Evolutionary conservation across 345 rosid genomes (phyloP), one percentile per base, ranked within the genome.

Genomic region (Trapa incisa): DNA sequence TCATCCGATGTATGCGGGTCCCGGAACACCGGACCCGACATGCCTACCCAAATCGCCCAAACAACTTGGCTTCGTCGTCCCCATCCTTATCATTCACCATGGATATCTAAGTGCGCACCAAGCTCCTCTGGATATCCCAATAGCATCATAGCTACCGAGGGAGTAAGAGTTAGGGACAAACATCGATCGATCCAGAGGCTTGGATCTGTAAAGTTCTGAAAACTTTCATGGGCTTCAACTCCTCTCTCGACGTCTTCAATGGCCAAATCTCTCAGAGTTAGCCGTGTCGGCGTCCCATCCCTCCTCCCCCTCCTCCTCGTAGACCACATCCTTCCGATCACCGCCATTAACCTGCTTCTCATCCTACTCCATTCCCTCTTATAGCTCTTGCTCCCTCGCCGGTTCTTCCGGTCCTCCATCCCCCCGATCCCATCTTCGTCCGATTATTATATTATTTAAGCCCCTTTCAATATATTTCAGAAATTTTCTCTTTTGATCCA

Each of bases 331-430:
- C 76, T 81, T 64, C 89, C 94, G 52, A 80, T 86, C 67, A 84
- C 88, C 6, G 84, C 80, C 38, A 76, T 88, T 47, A 84, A 82
- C 57, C 89, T 85, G 37, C 93, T 89, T 73, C 89, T 89, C 58
- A 80, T 89, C 79, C 77, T 92, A 68, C 92, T 92, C 57, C 96
- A 92, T 76, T 83, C 96, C 52, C 87, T 89, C 53, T 89, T 89
- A 83, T 89, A 86, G 65, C 84, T 72, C 75, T 67, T 37, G 14
- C 68, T 74, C 33, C 48, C 29, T 15, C 22, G 43, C 76, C 67
- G 75, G 70, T 64, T 65, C 37, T 45, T 9, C 72, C 78, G 69
- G 72, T 70, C 16, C 57, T 45, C 48, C 48, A 45, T 45, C 14
- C 17, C 17, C 12, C 15, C 5, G 14, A 10, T 10, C 47, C 53